Evolutionary conservation across 2,329 filamentous ascomycete genomes (phyloP).

Genomic region (Botrytis deweyae): DNA sequence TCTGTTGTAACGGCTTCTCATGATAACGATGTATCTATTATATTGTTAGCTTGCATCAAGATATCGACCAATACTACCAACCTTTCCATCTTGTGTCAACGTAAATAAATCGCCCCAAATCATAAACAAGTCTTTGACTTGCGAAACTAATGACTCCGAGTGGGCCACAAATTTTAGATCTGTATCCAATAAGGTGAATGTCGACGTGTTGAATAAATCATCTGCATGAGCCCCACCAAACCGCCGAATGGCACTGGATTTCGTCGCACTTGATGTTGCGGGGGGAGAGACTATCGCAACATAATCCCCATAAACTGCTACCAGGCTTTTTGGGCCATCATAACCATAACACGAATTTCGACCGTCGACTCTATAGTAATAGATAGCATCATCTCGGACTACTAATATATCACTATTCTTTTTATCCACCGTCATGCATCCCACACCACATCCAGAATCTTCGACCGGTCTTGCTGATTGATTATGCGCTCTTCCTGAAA

Average conservation of each 20-base stretch:
- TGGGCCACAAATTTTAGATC: conserved; percentile 88
- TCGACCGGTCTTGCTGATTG: conserved; percentile 86
- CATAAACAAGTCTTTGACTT: conserved; percentile 75
- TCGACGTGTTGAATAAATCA: conserved; percentile 80
- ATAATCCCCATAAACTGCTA: conserved; percentile 80
- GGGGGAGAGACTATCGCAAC: conserved; percentile 82
- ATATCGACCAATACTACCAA: conserved; percentile 42
- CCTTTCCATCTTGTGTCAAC: conserved; percentile 90
- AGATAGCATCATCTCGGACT: conserved; percentile 92
- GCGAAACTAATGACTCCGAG: conserved; percentile 78
- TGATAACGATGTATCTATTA: conserved; percentile 82
- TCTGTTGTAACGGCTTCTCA: conserved; percentile 86
- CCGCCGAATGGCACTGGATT: conserved; percentile 57
- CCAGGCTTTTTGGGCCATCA: conserved; percentile 82
- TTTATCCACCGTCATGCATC: conserved; percentile 88
- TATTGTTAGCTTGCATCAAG: conserved; percentile 29
- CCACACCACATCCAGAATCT: conserved; percentile 85
- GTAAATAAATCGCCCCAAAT: conserved; percentile 92
- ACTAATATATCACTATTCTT: conserved; percentile 82
- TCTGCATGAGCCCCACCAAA: conserved; percentile 74
- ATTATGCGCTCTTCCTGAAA: conserved; percentile 85
- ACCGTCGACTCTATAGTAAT: conserved; percentile 84
- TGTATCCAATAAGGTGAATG: conserved; percentile 87
- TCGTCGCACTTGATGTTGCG: conserved; percentile 47
- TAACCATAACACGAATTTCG: conserved; percentile 87